Conservation (phyloP, 257 asterid genomes). For the Mitragyna speciosa region DNA sequence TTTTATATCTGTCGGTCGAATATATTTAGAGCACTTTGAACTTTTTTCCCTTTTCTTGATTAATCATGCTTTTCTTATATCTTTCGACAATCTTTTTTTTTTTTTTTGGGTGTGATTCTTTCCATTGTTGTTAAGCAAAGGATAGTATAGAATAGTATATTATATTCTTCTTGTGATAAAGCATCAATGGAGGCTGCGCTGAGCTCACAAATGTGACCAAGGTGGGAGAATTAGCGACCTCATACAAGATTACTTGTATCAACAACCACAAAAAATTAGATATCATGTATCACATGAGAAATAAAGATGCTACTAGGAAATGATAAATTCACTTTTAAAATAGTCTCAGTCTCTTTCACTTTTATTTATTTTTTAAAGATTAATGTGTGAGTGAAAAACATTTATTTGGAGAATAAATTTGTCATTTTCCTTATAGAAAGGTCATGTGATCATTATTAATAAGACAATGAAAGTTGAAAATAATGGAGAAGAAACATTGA, state of each 20-base stretch:
- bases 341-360: too few species aligned
- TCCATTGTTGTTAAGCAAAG: conserved; percentile 16
- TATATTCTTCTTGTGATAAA: too few species aligned
- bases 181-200: background rate
- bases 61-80: background rate
- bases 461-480: background rate
- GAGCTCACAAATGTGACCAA: background rate
- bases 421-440: background rate
- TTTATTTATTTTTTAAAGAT: too few species aligned
- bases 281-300: background rate
- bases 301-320: background rate
- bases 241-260: background rate
- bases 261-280: background rate
- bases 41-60: conserved; percentile 1
- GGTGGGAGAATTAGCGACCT: background rate
- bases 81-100: background rate
- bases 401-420: too few species aligned
- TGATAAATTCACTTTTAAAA: too few species aligned
- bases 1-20: background rate
- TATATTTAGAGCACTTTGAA: background rate
- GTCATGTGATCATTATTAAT: background rate
- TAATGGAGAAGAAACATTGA: background rate
- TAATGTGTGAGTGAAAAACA: too few species aligned
- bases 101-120: conserved; percentile 3
- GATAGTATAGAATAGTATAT: background rate